These are phyloP conservation scores for Acer saccharum DNA, from an alignment of 345 rosid species.

Conservation along the genomic window DNA sequence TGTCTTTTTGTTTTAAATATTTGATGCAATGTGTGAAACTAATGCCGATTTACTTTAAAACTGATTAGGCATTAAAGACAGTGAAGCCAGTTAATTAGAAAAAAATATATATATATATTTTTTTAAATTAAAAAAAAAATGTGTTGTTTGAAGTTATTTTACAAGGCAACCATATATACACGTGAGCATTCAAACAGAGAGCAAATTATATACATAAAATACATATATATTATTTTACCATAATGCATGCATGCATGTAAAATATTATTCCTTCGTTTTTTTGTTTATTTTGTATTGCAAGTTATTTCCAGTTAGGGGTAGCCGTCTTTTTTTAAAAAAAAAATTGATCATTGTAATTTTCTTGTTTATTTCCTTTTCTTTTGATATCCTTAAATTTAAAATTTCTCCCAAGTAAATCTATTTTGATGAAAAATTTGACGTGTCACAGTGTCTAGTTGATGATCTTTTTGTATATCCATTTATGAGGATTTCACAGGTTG, in stretches of 20 bases:
- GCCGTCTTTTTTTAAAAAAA: not conserved
- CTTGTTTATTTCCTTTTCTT: not conserved
- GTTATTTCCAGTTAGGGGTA: not conserved
- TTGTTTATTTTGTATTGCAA: not conserved
- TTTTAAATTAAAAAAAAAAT: too few species aligned
- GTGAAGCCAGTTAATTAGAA: too few species aligned
- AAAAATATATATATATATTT: too few species aligned
- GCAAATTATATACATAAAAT: too few species aligned
- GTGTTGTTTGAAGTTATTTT: not conserved
- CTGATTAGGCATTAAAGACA: not conserved
- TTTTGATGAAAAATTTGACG: not conserved
- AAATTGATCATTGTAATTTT: not conserved
- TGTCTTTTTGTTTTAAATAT: constrained; percentile 25
- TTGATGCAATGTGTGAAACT: not conserved
- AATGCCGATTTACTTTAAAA: not conserved
- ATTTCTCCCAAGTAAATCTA: not conserved
- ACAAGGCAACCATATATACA: not conserved
- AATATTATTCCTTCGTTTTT: not conserved
- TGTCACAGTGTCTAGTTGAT: not conserved
- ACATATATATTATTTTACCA: not conserved
- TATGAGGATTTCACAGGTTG: not conserved
- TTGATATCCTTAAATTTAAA: not conserved
- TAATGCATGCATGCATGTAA: constrained; percentile 10
- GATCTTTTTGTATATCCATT: not conserved
- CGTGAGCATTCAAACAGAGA: not conserved